These are phyloP conservation scores for Fraxinus platypoda DNA, from an alignment of 305 asterid species.

Conservation along the genomic window DNA sequence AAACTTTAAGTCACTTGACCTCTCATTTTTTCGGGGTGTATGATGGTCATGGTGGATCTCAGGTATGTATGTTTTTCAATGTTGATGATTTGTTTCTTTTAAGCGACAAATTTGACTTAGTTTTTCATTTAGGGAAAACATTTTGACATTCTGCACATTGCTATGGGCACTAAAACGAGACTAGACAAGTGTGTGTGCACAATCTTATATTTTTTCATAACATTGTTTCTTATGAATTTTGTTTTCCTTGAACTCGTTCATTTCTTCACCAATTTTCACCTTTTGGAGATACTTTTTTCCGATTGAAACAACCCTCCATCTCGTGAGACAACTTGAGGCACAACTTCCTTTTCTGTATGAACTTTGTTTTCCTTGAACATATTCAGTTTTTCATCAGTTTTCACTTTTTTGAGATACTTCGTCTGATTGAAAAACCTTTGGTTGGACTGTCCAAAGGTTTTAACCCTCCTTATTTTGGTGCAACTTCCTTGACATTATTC, in stretches of 20 bases:
- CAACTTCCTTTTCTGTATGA: background rate
- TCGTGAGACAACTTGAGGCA: background rate
- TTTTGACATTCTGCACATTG: background rate
- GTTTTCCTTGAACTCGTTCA: background rate
- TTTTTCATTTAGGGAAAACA: background rate
- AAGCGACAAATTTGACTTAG: background rate
- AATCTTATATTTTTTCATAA: background rate
- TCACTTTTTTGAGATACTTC: background rate
- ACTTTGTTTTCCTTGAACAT: background rate
- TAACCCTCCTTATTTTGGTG: background rate
- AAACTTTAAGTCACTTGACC: conserved; percentile 58
- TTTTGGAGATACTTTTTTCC: background rate
- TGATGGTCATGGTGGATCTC: conserved; percentile 95
- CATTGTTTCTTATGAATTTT: background rate
- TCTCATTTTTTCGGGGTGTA: conserved; percentile 86
- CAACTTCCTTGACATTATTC: background rate
- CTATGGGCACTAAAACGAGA: background rate
- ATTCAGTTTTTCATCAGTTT: background rate
- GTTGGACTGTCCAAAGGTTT: background rate
- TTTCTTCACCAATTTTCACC: background rate
- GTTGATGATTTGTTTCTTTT: background rate
- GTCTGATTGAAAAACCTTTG: background rate
- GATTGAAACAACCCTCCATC: background rate
- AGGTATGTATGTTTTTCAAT: conserved; percentile 42
- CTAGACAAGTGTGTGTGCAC: background rate